A percentile compares a stretch with the other conserved stretches of the same genome.
Conservation (phyloP, 2,329 filamentous ascomycete genomes). For the Zymoseptoria passerinii region DNA sequence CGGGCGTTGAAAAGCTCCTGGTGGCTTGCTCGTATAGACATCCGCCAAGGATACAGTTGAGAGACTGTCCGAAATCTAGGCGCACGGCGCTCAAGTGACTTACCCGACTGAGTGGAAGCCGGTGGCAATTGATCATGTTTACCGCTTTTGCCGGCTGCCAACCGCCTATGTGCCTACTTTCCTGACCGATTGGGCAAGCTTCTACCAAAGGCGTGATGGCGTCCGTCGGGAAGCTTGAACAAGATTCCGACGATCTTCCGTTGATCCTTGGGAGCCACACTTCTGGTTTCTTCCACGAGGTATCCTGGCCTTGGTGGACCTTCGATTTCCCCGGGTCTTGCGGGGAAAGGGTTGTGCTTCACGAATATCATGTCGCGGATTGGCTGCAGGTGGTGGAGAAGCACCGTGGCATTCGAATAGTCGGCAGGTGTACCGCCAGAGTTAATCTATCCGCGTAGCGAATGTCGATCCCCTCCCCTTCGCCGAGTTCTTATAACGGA, state of each 20-base stretch:
- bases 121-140: neutral
- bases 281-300: neutral
- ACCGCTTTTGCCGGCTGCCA: neutral
- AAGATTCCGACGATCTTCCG: neutral
- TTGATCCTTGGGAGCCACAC: neutral
- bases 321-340: neutral
- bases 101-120: neutral
- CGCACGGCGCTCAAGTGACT: neutral
- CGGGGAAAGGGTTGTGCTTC: neutral
- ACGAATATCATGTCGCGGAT: neutral
- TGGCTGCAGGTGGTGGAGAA: neutral
- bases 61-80: neutral
- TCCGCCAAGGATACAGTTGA: neutral
- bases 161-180: neutral
- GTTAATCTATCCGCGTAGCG: no score
- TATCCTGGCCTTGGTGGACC: neutral
- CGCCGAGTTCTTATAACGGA: no score
- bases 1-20: no score
- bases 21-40: neutral
- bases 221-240: neutral
- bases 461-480: no score
- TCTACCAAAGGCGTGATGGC: neutral
- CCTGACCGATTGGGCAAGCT: neutral
- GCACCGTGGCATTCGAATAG: neutral
- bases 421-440: neutral